Conservation (phyloP, 495 filamentous ascomycete genomes). For the Talaromyces proteolyticus region DNA sequence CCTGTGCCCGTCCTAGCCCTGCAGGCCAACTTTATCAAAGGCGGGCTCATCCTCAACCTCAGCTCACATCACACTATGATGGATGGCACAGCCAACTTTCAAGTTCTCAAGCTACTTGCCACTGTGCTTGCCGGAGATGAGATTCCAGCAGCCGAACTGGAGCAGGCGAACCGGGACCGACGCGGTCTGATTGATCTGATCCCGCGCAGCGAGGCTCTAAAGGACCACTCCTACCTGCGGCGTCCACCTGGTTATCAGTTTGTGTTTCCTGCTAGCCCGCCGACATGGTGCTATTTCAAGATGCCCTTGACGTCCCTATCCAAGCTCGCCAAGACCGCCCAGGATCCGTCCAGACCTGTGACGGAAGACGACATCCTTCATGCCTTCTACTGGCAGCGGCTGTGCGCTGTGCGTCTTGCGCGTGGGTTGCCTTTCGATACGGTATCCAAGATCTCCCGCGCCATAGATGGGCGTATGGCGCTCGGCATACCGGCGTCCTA, state of each 20-base stretch:
- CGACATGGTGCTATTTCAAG: too few relatives aligned
- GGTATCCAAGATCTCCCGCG: conserved; percentile 23
- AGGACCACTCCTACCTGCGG: too few relatives aligned
- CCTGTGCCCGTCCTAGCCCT: too few relatives aligned
- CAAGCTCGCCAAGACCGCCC: conserved; percentile 9
- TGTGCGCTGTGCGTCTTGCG: conserved; percentile 15
- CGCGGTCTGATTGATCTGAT: conserved; percentile 24
- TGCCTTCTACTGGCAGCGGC: conserved; percentile 40
- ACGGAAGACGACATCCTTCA: conserved; percentile 48
- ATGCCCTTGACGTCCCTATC: too few relatives aligned
- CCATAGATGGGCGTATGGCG: conserved; percentile 27
- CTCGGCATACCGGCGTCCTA: conserved; percentile 27
- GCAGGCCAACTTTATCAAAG: conserved; percentile 30
- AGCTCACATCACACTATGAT: conserved; percentile 37
- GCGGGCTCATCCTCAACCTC: conserved; percentile 22
- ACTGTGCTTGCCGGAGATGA: conserved; percentile 16
- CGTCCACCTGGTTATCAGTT: too few relatives aligned
- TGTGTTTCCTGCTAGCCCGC: too few relatives aligned
- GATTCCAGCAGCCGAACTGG: conserved; percentile 14
- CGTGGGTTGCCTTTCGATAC: conserved; percentile 10
- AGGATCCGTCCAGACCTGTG: conserved; percentile 15
- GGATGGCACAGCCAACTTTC: conserved; percentile 30
- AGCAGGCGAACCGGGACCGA: conserved; percentile 27
- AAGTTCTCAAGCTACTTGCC: conserved; percentile 26
- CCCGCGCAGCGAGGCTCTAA: conserved; percentile 12